Evolutionary conservation across 169 alveolate genomes (phyloP), one percentile per base, ranked within the genome.

Genomic region (Hammondia hammondi): DNA sequence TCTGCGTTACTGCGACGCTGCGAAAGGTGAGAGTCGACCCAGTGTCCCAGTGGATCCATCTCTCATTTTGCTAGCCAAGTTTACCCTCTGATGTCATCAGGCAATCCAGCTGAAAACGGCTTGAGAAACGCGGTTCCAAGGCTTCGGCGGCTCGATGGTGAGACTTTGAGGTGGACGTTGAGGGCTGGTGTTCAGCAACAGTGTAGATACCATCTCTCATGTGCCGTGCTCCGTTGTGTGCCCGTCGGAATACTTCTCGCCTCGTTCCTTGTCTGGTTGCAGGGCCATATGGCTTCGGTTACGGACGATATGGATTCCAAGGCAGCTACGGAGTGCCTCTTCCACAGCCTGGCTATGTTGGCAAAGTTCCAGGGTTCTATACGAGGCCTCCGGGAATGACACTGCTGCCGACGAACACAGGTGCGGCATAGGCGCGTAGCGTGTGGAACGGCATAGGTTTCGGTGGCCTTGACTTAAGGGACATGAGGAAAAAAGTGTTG

Each of bases 291-390:
- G 90, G 90, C 57, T 35, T 35, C 17, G 90, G 90, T n/a, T 82
- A 43, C 35, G 90, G 90, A 7, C 61, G 32, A 21, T 82, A 52
- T 45, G 90, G 90, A n/a, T 82, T 82, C 90, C 67, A 46, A 82
- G 90, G 90, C 57, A 82, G 90, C 37, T 82, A 82, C 71, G 90
- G 90, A 6, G 90, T 82, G 37, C 90, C 90, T 6, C 43, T 82
- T 12, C 90, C 71, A 27, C 71, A 46, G 57, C 90, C 90, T 24
- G 90, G 90, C 27, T 39, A 46, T 39, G 90, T 70, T 48, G 70
- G 90, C 43, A 39, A 27, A 24, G 70, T 19, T 29, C 57, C 57
- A 21, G 90, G 90, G 39, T 14, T 82, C 10, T 82, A 82, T 52
- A 45, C 90, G 24, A 82, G 90, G 35, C 90, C 90, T 10, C 90